phyloP scores from a whole-genome alignment of 1,284 basidiomycete species.

The Volvariella surrecta region DNA sequence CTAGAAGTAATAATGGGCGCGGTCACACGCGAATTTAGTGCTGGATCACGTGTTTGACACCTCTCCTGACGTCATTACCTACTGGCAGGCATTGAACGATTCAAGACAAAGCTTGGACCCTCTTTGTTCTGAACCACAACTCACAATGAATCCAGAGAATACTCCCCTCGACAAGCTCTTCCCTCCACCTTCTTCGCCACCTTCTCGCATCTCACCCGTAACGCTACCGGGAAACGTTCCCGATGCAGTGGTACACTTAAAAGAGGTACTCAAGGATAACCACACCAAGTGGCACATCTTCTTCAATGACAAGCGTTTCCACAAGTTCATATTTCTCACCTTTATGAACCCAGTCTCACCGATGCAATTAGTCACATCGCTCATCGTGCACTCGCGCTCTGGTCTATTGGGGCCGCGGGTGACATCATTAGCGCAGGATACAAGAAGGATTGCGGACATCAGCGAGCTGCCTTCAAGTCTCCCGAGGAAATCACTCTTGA shows the following conservation, averaged over 20 bases:
- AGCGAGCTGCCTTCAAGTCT: constrained; percentile 30
- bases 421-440: constrained; percentile 34
- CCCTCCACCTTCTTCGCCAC: constrained; percentile 25
- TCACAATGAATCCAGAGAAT: no score
- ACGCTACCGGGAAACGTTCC: constrained; percentile 21
- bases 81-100: no score
- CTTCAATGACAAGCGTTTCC: constrained; percentile 33
- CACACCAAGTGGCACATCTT: constrained; percentile 35
- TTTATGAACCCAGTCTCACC: background rate
- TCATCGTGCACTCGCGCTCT: constrained; percentile 43
- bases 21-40: no score
- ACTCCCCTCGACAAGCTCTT: constrained; percentile 23
- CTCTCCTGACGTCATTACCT: no score
- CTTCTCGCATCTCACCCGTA: constrained; percentile 19
- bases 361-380: constrained; percentile 33
- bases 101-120: no score
- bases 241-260: constrained; percentile 24
- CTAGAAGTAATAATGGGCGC: no score
- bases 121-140: no score
- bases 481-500: constrained; percentile 31
- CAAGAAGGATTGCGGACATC: constrained; percentile 28
- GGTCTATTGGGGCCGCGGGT: constrained; percentile 36
- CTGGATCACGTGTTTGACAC: no score
- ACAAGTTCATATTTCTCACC: constrained; percentile 26
- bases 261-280: constrained; percentile 29